phyloP scores from a whole-genome alignment of 2,329 filamentous ascomycete species.

The Colletotrichum caudatum region DNA sequence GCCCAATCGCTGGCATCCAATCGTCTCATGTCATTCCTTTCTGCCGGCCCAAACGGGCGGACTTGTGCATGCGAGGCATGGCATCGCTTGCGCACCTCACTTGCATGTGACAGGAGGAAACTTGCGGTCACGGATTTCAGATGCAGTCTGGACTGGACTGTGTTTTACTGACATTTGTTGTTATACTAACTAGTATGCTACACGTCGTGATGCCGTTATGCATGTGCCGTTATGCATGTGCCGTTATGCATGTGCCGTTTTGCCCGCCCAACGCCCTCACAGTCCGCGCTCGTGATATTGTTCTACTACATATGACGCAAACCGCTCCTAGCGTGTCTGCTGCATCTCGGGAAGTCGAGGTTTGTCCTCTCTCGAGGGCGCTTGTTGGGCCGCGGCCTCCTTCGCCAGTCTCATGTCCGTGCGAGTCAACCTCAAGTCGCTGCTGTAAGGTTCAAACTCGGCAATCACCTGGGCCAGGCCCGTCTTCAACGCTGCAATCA shows the following conservation, averaged over 20 bases:
- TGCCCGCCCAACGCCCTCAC: constrained; percentile 29
- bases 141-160: constrained; percentile 2
- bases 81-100: constrained; percentile 2
- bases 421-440: constrained; percentile 75
- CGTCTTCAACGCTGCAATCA: constrained; percentile 73
- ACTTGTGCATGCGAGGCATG: constrained; percentile 1
- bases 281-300: background rate
- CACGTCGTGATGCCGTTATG: constrained; percentile 35
- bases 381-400: constrained; percentile 64
- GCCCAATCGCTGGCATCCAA: constrained; percentile 29
- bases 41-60: constrained; percentile 16
- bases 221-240: constrained; percentile 28
- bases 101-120: constrained; percentile 35
- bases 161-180: constrained; percentile 25
- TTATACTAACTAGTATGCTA: constrained; percentile 10
- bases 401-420: constrained; percentile 80
- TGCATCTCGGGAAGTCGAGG: constrained; percentile 47
- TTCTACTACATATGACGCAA: constrained; percentile 9
- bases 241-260: constrained; percentile 28
- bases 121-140: constrained; percentile 16
- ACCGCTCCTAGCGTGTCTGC: constrained; percentile 42
- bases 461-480: constrained; percentile 74
- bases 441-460: constrained; percentile 80
- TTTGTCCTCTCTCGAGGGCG: constrained; percentile 37
- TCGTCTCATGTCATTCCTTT: constrained; percentile 32